Percentiles rank a stretch among this genome's conserved stretches.
Conservation (phyloP, 2,329 filamentous ascomycete species). For the Monosporascus sp. region DNA sequence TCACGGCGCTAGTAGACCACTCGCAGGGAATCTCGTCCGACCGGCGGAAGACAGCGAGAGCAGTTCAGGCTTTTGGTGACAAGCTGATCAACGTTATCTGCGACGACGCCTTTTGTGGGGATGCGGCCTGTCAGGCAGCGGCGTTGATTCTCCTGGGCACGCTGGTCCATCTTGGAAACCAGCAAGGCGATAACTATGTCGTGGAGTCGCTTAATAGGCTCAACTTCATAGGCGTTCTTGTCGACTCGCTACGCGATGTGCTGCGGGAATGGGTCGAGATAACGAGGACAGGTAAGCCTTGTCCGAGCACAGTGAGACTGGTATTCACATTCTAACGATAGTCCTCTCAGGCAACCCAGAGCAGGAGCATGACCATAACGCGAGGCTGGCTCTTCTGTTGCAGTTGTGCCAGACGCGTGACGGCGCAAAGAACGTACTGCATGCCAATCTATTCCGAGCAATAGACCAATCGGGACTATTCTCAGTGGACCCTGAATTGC, state of each 20-base stretch:
- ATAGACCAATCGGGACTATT: conserved; percentile 83
- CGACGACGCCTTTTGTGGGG: conserved; percentile 86
- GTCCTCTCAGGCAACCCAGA: conserved; percentile 31
- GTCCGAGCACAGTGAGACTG: conserved; percentile 12
- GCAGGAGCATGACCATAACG: conserved; percentile 53
- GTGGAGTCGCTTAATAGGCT: conserved; percentile 75
- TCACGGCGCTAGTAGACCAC: conserved; percentile 61
- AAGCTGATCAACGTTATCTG: conserved; percentile 80
- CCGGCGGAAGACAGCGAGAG: conserved; percentile 63
- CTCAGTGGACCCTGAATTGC: conserved; percentile 84
- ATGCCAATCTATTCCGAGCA: conserved; percentile 79
- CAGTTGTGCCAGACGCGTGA: conserved; percentile 76
- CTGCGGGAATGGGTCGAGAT: conserved; percentile 64
- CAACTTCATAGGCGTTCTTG: conserved; percentile 85
- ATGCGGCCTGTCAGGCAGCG: conserved; percentile 75
- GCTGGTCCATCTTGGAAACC: conserved; percentile 66
- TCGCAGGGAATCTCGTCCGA: conserved; percentile 42
- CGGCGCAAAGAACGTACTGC: conserved; percentile 84
- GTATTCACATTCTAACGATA: conserved; percentile 8
- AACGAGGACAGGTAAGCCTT: conserved; percentile 47
- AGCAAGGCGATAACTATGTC: conserved; percentile 67
- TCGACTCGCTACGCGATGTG: conserved; percentile 79
- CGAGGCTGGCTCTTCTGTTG: conserved; percentile 76
- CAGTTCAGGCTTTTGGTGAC: conserved; percentile 64
- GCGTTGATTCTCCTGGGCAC: conserved; percentile 80